phyloP scores from a whole-genome alignment of 164 flowering plant species.

The Magnolia sinica region DNA sequence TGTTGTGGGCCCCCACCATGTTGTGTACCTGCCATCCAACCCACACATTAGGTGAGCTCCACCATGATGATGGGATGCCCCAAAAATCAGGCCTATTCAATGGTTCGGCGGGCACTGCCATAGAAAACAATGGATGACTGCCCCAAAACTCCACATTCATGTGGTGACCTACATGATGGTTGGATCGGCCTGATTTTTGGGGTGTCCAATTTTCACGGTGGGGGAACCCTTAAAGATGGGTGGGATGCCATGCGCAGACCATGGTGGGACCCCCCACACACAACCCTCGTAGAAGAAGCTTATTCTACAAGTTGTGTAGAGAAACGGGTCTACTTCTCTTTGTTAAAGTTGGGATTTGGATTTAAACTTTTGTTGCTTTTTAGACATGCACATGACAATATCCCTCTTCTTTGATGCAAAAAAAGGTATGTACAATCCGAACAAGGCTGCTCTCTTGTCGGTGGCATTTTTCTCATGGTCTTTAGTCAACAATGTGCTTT shows the following conservation, averaged over 20 bases:
- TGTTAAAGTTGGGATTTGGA: neutral
- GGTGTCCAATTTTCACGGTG: neutral
- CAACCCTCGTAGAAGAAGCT: neutral
- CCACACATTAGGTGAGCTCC: no score
- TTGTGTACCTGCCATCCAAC: no score
- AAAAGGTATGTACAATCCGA: neutral
- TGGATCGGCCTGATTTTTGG: neutral
- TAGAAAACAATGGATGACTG: no score
- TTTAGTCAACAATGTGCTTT: neutral
- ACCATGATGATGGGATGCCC: no score
- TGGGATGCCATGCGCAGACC: neutral
- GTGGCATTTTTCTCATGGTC: neutral
- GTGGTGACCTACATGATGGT: neutral
- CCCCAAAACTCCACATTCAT: neutral
- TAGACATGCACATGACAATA: neutral
- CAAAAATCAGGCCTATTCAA: no score
- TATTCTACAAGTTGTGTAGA: neutral
- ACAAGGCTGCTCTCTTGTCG: constrained; percentile 1
- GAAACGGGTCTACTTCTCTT: neutral
- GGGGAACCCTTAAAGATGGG: neutral
- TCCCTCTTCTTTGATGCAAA: neutral
- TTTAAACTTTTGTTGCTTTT: neutral
- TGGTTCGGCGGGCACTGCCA: no score
- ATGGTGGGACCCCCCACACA: neutral
- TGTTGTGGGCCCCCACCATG: no score